phyloP scores from a whole-genome alignment of 306 rosid genomes.

The Trifolium dubium region DNA sequence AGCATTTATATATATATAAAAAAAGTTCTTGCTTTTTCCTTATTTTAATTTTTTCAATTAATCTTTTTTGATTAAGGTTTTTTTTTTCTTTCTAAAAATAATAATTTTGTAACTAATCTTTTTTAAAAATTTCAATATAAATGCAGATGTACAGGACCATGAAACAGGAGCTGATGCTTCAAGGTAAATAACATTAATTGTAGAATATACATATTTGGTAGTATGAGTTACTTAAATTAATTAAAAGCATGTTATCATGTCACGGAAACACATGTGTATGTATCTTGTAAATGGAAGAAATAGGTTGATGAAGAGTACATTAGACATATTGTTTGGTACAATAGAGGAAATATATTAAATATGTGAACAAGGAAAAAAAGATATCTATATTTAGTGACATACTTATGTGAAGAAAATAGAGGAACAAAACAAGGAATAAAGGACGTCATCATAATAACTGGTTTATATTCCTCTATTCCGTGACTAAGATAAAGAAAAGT shows the following conservation, averaged over 20 bases:
- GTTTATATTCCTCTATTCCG: conserved; percentile 45
- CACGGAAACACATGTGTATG: conserved; percentile 7
- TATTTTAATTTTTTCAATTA: too few species aligned
- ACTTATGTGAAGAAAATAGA: conserved; percentile 30
- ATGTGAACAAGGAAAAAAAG: conserved; percentile 25
- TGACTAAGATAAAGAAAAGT: conserved; percentile 23
- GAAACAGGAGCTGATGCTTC: too few species aligned
- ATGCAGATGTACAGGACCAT: too few species aligned
- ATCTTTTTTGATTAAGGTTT: too few species aligned
- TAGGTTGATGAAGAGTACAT: conserved; percentile 27
- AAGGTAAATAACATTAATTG: too few species aligned
- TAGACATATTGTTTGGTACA: conserved; percentile 53
- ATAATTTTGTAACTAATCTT: too few species aligned
- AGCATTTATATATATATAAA: too few species aligned
- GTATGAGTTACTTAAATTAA: too few species aligned
- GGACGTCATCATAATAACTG: conserved; percentile 44
- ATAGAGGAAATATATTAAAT: conserved; percentile 38
- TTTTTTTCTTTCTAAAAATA: too few species aligned
- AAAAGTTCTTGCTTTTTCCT: too few species aligned
- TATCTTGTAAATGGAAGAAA: conserved; percentile 26
- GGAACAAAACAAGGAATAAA: conserved; percentile 22
- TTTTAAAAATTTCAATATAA: too few species aligned
- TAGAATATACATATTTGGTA: too few species aligned
- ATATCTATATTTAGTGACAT: neutral
- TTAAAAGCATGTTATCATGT: conserved; percentile 28